Evolutionary conservation across 495 filamentous ascomycete genomes (phyloP), one percentile per base, ranked within the genome.

Genomic region (Podospora fimiseda): DNA sequence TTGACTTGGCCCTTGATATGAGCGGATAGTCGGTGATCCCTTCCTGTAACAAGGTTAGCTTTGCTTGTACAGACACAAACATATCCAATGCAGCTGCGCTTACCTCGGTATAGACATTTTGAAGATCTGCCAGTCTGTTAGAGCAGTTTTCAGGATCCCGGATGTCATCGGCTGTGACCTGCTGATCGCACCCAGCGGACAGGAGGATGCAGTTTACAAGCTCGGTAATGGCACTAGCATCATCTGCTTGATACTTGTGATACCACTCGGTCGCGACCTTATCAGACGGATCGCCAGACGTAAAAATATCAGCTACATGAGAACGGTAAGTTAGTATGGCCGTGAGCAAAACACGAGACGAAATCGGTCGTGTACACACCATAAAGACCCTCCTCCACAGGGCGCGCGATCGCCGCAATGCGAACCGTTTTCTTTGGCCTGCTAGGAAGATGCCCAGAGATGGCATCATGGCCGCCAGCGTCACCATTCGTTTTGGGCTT

Each of bases 11-110:
- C 65, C 84, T 88, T 9, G 89, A 89, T 18, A 94, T 85, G 14
- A 98, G 78, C n/a, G 93, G 94, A 61, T 97, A 98, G 21, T 96
- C 94, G 15, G 86, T 81, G 39, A 90, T 84, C 39, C 83, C 82
- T 68, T 87, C 81, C 69, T 86, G 22, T 43, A 1, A 52, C 9
- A 38, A 23, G 13, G 45, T 69, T 52, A 69, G 73, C 51, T 66
- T 52, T 24, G 30, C 33, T 16, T 7, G 14, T 48, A 27, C 14
- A 24, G 22, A 66, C 3, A 37, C n/a, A 37, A 16, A n/a, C 39
- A 42, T 9, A 5, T 6, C 13, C 5, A 44, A 20, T 6, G 13
- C 18, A 24, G 2, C 9, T 41, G 1, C 20, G 48, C 76, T 59
- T 61, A 86, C 81, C 51, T 83, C 79, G 54, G 89, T 79, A 63